Conservation (phyloP, 2,329 filamentous ascomycete species). For the Drechslerella dactyloides region DNA sequence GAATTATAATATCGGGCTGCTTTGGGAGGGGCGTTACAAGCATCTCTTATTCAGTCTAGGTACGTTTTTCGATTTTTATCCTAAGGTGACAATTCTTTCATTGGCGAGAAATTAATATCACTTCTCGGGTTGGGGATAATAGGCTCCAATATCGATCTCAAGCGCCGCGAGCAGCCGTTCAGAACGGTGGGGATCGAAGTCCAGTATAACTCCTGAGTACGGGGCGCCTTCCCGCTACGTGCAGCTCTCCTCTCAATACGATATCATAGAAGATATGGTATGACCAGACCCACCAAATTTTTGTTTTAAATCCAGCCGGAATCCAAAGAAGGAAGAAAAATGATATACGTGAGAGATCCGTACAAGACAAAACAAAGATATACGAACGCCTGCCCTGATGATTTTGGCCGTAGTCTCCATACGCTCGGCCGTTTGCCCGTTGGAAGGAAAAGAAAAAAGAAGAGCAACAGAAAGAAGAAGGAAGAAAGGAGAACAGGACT, state of each 20-base stretch:
- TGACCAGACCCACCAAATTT: too few species aligned
- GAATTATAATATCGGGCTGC: conserved; percentile 78
- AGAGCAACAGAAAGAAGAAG: background rate
- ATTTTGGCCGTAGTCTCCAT: conserved; percentile 33
- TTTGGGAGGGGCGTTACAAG: conserved; percentile 94
- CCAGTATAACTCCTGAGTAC: conserved; percentile 76
- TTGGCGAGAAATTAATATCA: background rate
- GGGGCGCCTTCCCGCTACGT: background rate
- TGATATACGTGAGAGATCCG: conserved; percentile 9
- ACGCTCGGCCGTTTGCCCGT: background rate
- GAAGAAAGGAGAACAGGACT: background rate
- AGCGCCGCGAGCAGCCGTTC: conserved; percentile 76
- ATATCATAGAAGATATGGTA: background rate
- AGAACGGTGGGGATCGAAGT: conserved; percentile 78
- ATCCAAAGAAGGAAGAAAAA: background rate
- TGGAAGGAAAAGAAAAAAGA: conserved; percentile 2
- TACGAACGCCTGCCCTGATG: conserved; percentile 43
- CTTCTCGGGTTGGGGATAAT: too few species aligned
- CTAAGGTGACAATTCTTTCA: background rate
- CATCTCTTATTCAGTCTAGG: conserved; percentile 84
- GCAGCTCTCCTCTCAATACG: background rate
- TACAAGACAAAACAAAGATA: conserved; percentile 11
- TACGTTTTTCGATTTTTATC: background rate
- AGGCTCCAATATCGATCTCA: conserved; percentile 82
- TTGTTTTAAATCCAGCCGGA: too few species aligned